phyloP scores from a whole-genome alignment of 495 filamentous ascomycete species.

The Aspergillus egyptiacus region DNA sequence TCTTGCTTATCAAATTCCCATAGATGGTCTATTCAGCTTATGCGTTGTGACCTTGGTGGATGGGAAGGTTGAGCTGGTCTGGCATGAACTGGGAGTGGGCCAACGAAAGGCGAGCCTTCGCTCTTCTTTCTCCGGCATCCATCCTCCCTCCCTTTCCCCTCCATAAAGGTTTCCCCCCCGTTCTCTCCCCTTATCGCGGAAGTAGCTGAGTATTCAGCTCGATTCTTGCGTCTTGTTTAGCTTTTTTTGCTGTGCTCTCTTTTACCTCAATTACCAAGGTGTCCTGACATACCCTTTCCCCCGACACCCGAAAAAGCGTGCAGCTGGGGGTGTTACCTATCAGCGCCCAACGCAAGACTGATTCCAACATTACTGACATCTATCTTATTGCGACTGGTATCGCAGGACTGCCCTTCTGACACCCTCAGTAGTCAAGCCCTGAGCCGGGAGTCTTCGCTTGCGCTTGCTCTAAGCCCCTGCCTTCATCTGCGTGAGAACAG shows the following conservation, averaged over 20 bases:
- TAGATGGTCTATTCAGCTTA: not conserved
- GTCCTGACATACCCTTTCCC: not conserved
- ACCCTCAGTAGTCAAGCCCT: not conserved
- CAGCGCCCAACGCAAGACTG: not conserved
- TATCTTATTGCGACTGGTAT: not conserved
- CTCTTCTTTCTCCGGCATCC: conserved; percentile 6
- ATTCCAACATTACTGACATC: not conserved
- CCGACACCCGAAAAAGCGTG: not conserved
- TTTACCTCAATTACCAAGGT: not conserved
- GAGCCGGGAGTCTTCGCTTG: not conserved
- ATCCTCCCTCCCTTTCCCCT: conserved; percentile 8
- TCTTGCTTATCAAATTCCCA: too few species aligned
- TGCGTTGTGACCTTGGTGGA: conserved; percentile 3
- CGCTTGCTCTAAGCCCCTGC: conserved; percentile 3
- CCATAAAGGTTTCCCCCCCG: not conserved
- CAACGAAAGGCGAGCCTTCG: conserved; percentile 9
- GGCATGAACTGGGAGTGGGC: conserved; percentile 9
- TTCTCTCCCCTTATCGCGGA: not conserved
- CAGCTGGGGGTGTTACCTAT: conserved; percentile 3
- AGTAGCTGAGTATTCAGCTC: not conserved
- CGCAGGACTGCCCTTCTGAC: not conserved
- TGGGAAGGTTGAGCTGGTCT: conserved; percentile 5
- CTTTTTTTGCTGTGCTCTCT: not conserved
- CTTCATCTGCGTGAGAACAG: conserved; percentile 7
- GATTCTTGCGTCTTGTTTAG: not conserved